These are phyloP conservation scores for Umbilicus rupestris DNA, from an alignment of 164 flowering plant genomes.

Conservation along the genomic window DNA sequence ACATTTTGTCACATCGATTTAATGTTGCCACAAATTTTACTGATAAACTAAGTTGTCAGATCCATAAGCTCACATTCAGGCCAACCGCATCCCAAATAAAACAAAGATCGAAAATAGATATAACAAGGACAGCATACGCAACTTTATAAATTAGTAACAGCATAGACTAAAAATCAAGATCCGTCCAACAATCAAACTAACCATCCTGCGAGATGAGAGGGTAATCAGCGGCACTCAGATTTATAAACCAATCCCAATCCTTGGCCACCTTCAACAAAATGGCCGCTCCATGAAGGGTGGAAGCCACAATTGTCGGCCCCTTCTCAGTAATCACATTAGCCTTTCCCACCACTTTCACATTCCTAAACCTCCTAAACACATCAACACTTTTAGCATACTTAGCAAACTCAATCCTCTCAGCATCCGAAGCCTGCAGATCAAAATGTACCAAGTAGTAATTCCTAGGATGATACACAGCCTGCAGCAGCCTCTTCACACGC, in stretches of 20 bases:
- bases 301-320: constrained; percentile 76
- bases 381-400: constrained; percentile 38
- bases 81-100: neutral
- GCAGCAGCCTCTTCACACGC: constrained; percentile 44
- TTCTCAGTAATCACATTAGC: constrained; percentile 64
- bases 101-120: neutral
- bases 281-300: constrained; percentile 64
- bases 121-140: neutral
- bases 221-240: constrained; percentile 83
- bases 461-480: constrained; percentile 75
- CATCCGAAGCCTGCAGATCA: constrained; percentile 56
- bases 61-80: neutral
- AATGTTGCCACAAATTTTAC: neutral
- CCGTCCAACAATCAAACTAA: constrained; percentile 14
- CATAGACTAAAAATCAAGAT: neutral
- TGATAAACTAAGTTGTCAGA: neutral
- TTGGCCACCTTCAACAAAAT: constrained; percentile 46
- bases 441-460: constrained; percentile 74
- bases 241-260: constrained; percentile 95
- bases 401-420: constrained; percentile 65
- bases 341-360: constrained; percentile 69
- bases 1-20: neutral
- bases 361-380: constrained; percentile 34
- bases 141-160: neutral
- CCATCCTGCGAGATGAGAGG: constrained; percentile 92